These are phyloP conservation scores for Colletotrichum ledebouriae DNA, from an alignment of 2,329 filamentous ascomycete species.

Conservation along the genomic window DNA sequence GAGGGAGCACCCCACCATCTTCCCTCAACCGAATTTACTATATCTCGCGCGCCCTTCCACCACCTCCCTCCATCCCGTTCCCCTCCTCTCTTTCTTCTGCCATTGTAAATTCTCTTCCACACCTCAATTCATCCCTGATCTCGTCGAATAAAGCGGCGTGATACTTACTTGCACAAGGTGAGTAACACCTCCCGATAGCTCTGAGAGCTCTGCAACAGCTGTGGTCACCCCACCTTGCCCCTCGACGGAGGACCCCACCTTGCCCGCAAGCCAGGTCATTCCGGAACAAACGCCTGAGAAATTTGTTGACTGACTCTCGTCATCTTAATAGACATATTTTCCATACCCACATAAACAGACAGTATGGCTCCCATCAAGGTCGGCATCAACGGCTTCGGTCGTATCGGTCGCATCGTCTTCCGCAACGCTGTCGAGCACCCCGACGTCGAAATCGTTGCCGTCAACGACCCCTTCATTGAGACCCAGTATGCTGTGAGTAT, in stretches of 20 bases:
- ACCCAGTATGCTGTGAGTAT: slow-evolving; percentile 92
- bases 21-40: slow-evolving; percentile 45
- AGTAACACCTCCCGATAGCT: slow-evolving; percentile 24
- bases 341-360: slow-evolving; percentile 45
- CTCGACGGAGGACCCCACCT: slow-evolving; percentile 26
- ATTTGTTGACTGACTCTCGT: slow-evolving; percentile 19
- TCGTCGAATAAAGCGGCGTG: slow-evolving; percentile 35
- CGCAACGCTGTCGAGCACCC: slow-evolving; percentile 94
- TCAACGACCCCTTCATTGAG: slow-evolving; percentile 99
- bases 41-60: slow-evolving; percentile 35
- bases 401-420: slow-evolving; percentile 99
- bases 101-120: slow-evolving; percentile 33
- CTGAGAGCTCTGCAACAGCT: slow-evolving; percentile 12
- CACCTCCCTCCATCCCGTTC: slow-evolving; percentile 21
- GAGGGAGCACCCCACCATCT: slow-evolving; percentile 48
- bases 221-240: slow-evolving; percentile 22
- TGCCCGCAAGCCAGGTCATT: slow-evolving; percentile 5
- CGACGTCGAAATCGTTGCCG: slow-evolving; percentile 92
- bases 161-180: slow-evolving; percentile 20
- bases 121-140: slow-evolving; percentile 11
- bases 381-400: slow-evolving; percentile 99
- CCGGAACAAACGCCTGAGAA: not conserved
- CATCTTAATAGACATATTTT: slow-evolving; percentile 23
- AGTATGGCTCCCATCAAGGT: slow-evolving; percentile 74
- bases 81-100: slow-evolving; percentile 17